phyloP scores from a whole-genome alignment of 148 eudicot genomes.

The Chenopodium album region DNA sequence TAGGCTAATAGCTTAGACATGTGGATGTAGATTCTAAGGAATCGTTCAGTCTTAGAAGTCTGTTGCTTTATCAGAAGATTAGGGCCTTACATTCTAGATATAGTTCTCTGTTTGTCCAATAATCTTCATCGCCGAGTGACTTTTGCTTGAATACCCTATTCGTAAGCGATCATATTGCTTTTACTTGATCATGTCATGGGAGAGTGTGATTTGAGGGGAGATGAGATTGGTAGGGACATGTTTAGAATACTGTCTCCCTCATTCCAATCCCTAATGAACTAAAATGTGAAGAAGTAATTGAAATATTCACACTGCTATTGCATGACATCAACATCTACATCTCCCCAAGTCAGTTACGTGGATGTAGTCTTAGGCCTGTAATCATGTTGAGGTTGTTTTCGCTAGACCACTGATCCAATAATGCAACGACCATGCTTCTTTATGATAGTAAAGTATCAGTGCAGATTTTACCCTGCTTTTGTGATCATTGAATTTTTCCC shows the following conservation, averaged over 20 bases:
- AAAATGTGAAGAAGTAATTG: too few relatives aligned
- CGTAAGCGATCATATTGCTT: not conserved
- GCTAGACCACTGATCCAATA: not conserved
- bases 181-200: not conserved
- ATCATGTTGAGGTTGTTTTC: not conserved
- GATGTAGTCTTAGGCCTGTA: not conserved
- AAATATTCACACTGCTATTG: not conserved
- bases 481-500: not conserved
- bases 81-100: not conserved
- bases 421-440: not conserved
- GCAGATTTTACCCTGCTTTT: not conserved
- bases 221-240: not conserved
- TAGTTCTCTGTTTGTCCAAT: not conserved
- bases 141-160: conserved; percentile 2
- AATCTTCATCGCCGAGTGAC: not conserved
- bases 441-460: not conserved
- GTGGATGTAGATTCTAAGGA: not conserved
- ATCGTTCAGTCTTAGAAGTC: not conserved
- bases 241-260: not conserved
- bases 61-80: not conserved
- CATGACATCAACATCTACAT: not conserved
- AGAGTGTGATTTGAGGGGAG: not conserved
- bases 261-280: too few relatives aligned
- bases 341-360: too few relatives aligned
- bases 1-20: not conserved